Conservation (phyloP, 805 yeast species). For the Pichia phayaonensis region DNA sequence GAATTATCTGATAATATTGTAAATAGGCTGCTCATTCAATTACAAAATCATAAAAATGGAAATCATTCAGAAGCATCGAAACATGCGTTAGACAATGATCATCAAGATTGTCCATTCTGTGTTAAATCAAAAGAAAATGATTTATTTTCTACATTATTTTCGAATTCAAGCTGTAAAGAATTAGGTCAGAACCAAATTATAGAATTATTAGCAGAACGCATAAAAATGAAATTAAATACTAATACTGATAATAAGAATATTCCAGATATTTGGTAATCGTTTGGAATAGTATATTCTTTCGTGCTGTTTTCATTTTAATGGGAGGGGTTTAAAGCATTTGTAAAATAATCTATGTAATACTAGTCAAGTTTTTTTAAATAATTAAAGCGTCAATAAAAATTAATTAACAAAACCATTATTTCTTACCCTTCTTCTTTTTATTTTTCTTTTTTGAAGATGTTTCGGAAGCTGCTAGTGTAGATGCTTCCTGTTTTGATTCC, state of each 20-base stretch:
- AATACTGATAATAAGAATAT: neutral
- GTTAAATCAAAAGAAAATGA: neutral
- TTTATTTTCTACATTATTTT: neutral
- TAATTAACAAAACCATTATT: neutral
- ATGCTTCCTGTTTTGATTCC: neutral
- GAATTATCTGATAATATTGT: constrained; percentile 6
- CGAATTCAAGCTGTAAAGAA: neutral
- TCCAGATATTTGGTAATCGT: constrained; percentile 7
- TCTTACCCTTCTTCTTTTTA: constrained; percentile 21
- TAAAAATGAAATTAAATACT: constrained; percentile 2
- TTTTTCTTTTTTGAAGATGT: constrained; percentile 10
- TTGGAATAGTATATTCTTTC: neutral
- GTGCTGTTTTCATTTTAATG: neutral
- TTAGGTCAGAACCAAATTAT: constrained; percentile 1
- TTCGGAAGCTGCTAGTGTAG: neutral
- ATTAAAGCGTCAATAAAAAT: neutral
- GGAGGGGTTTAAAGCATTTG: neutral
- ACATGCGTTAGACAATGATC: neutral
- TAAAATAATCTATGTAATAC: neutral
- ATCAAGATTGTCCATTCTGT: constrained; percentile 10
- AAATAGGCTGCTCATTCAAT: neutral
- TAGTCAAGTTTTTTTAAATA: neutral
- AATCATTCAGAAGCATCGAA: neutral
- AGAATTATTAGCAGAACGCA: constrained; percentile 5
- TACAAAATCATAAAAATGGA: neutral